A percentile compares a stretch with the other conserved stretches of the same genome.
Evolutionary conservation across 345 rosid genomes (phyloP).

Genomic region (Nephelium lappaceum): DNA sequence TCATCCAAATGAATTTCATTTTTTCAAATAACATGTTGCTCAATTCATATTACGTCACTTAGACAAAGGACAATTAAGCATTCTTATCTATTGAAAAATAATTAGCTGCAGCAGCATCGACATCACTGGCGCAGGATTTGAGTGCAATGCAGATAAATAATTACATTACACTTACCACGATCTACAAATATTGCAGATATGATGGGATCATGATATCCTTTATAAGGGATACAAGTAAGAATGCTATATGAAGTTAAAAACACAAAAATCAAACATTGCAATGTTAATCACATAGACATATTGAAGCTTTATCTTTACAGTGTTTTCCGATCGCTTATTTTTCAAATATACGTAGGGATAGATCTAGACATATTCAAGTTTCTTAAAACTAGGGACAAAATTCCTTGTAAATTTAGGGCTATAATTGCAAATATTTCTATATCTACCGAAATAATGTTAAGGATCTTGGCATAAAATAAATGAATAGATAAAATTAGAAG

Average conservation of each 20-base stretch:
- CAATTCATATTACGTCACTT: background rate
- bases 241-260: background rate
- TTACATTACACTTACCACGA: slow-evolving; percentile 28
- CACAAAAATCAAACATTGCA: too few relatives aligned
- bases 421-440: background rate
- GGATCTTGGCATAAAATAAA: background rate
- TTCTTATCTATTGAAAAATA: background rate
- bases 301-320: background rate
- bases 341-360: background rate
- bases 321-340: background rate
- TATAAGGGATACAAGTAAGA: slow-evolving; percentile 10
- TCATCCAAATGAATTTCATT: background rate
- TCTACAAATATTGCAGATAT: slow-evolving; percentile 49
- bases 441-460: background rate
- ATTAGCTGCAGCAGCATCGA: background rate
- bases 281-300: background rate
- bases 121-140: background rate
- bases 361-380: slow-evolving; percentile 43
- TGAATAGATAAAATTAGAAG: background rate
- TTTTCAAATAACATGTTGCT: background rate
- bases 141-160: background rate
- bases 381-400: slow-evolving; percentile 38
- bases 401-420: background rate
- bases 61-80: background rate
- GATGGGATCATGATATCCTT: slow-evolving; percentile 47